Evolutionary conservation across 768 basidiomycete species (phyloP).

Genomic region (Boletus fagicola): DNA sequence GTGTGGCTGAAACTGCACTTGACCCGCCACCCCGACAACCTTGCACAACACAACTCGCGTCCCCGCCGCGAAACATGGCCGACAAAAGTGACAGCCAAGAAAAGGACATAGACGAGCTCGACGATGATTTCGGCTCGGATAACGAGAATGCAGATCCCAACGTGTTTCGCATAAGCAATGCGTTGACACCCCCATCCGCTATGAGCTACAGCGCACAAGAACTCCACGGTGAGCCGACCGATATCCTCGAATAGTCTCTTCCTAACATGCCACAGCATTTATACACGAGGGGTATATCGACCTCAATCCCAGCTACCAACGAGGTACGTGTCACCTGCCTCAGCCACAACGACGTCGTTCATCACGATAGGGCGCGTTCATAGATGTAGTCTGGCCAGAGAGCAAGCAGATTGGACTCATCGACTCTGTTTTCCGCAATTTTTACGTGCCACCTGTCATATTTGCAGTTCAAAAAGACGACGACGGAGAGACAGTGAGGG

Average conservation of each 20-base stretch:
- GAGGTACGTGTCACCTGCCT: slow-evolving; percentile 44
- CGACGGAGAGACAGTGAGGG: slow-evolving; percentile 39
- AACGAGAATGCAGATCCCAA: slow-evolving; percentile 38
- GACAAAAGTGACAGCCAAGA: slow-evolving; percentile 26
- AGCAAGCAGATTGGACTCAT: slow-evolving; percentile 58
- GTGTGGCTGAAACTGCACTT: slow-evolving; percentile 17
- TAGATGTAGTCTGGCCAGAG: slow-evolving; percentile 77
- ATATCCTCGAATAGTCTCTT: neutral
- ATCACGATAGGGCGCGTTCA: neutral
- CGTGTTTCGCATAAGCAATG: slow-evolving; percentile 44
- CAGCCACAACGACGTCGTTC: neutral
- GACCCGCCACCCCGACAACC: neutral
- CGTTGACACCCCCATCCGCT: slow-evolving; percentile 41
- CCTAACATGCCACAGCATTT: slow-evolving; percentile 39
- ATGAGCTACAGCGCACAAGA: slow-evolving; percentile 43
- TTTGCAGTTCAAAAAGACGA: slow-evolving; percentile 44
- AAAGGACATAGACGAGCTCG: slow-evolving; percentile 48
- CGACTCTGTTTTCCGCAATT: slow-evolving; percentile 53
- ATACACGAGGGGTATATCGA: slow-evolving; percentile 73
- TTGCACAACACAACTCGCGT: neutral
- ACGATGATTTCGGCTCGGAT: slow-evolving; percentile 43
- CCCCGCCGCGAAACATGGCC: slow-evolving; percentile 15
- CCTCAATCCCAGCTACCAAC: slow-evolving; percentile 68
- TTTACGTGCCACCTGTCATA: slow-evolving; percentile 51
- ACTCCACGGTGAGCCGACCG: slow-evolving; percentile 43